Base-by-base conservation (phyloP, 2,329 filamentous ascomycete genomes). In the Colletotrichum liaoningense region DNA sequence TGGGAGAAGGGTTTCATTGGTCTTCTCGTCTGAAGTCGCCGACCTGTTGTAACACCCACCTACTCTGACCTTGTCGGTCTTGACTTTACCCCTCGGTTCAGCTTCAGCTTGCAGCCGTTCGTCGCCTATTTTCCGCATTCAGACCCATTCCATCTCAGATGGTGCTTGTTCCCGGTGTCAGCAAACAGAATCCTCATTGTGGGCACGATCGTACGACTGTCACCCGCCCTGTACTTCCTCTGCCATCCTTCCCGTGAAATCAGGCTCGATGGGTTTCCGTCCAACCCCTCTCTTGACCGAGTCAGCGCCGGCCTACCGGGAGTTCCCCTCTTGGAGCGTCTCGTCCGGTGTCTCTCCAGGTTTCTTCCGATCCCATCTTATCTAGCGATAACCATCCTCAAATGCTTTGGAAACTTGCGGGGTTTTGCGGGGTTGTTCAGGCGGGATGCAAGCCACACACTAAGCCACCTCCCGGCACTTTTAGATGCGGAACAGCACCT, bases 381-480 rank as follows among this genome's bases (percentile, higher is more conserved):
- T n/a, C 42, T n/a, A n/a, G 19, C 16, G 19, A 49, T 49, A 49
- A 2, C 42, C 8, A 2, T 66, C 69, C 26, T 11, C 16, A 49
- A 49, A 22, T 35, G 58, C 19, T 52, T 67, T 63, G 52, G 38
- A 69, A 72, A 54, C 64, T 28, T 72, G 69, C 58, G 69, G 69
- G 69, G 65, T 68, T 72, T 56, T 67, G 63, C 63, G 69, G 69
- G 69, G 63, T 67, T 62, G 49, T 64, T 46, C 24, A 24, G 30
- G 33, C 28, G 46, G n/a, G 49, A 38, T 8, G 62, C 54, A 42
- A 55, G 24, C 30, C 54, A 54, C 68, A 49, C 4, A 8, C 42
- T 30, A 46, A 42, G 30, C 38, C 38, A 62, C 16, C 19, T 14
- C 28, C 38, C 59, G 26, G 26, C 49, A 24, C 2, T 24, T 11